phyloP scores from a whole-genome alignment of 306 rosid species.

The Fagus crenata region DNA sequence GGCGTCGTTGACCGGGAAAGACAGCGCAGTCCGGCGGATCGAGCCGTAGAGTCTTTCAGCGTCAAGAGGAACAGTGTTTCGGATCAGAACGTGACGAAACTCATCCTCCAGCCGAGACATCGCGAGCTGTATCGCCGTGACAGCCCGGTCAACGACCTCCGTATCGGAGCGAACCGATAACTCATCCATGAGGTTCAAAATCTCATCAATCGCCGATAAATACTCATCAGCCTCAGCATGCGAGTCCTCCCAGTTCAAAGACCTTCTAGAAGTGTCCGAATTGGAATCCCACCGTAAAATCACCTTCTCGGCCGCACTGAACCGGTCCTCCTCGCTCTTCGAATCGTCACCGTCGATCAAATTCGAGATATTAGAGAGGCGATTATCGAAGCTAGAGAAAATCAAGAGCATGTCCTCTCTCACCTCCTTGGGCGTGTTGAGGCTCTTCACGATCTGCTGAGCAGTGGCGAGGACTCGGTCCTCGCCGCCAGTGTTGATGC shows the following conservation, averaged over 20 bases:
- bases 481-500: constrained; percentile 47
- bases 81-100: constrained; percentile 66
- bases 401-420: constrained; percentile 87
- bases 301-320: constrained; percentile 74
- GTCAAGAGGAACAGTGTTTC: constrained; percentile 73
- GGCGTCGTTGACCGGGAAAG: constrained; percentile 65
- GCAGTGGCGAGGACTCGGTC: constrained; percentile 91
- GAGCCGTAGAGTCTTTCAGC: constrained; percentile 70
- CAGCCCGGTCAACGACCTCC: constrained; percentile 67
- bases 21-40: constrained; percentile 56
- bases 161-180: constrained; percentile 49
- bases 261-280: constrained; percentile 41
- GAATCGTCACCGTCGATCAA: constrained; percentile 68
- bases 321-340: constrained; percentile 49
- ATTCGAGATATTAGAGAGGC: constrained; percentile 67
- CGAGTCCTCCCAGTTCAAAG: constrained; percentile 50
- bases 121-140: constrained; percentile 82
- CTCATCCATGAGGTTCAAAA: constrained; percentile 57
- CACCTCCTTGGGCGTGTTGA: constrained; percentile 82
- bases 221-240: constrained; percentile 54
- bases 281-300: constrained; percentile 59
- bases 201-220: constrained; percentile 76
- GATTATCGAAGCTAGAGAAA: constrained; percentile 81
- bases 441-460: constrained; percentile 84
- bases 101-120: constrained; percentile 92